These are phyloP conservation scores for Aspergillus sclerotiicarbonarius DNA, from an alignment of 495 filamentous ascomycete genomes.

Conservation along the genomic window DNA sequence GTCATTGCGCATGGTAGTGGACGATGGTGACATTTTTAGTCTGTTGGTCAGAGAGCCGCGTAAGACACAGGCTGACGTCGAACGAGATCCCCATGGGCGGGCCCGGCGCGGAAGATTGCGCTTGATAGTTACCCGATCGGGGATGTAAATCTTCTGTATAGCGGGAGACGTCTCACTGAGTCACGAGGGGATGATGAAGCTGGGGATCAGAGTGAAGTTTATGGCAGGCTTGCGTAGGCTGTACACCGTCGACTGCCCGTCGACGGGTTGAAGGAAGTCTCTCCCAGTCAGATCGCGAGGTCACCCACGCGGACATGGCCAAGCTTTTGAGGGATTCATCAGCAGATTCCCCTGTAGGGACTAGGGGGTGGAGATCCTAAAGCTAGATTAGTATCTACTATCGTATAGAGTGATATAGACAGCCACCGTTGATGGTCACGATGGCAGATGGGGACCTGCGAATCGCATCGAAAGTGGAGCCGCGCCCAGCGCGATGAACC, in stretches of 20 bases:
- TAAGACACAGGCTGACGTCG: slow-evolving; percentile 23
- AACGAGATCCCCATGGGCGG: slow-evolving; percentile 13
- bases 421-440: neutral
- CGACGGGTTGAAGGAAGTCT: too few relatives aligned
- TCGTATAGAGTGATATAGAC: neutral
- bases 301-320: slow-evolving; percentile 19
- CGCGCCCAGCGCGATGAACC: neutral
- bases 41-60: slow-evolving; percentile 27
- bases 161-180: neutral
- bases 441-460: neutral
- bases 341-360: slow-evolving; percentile 9
- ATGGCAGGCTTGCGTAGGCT: slow-evolving; percentile 21
- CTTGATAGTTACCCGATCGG: neutral
- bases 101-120: slow-evolving; percentile 2
- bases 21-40: slow-evolving; percentile 18
- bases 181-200: slow-evolving; percentile 11
- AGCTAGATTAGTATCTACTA: neutral
- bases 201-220: neutral
- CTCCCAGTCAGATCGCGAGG: slow-evolving; percentile 1
- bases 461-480: neutral
- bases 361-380: neutral
- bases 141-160: neutral
- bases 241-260: too few relatives aligned
- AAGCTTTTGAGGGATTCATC: slow-evolving; percentile 22
- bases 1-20: slow-evolving; percentile 16